Evolutionary conservation across 805 yeast species (phyloP), one percentile per base, ranked within the genome.

Genomic region (Tetrapisispora phaffii): DNA sequence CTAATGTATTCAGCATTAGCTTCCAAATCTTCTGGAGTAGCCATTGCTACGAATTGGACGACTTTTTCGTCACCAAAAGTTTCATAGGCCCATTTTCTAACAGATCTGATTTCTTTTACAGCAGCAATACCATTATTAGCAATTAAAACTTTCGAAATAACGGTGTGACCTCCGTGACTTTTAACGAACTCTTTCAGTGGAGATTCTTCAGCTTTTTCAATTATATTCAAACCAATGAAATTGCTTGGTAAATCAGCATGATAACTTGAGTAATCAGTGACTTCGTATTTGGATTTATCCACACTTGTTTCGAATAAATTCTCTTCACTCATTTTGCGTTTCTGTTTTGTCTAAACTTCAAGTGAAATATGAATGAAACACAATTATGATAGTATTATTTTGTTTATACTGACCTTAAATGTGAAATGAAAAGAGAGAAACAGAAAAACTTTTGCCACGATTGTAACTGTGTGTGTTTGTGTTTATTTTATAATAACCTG

Each of bases 111-210:
- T 71, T 93, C 97, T 67, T 93, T 93, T 48, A 93, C 99, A 40
- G 99, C 99, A 17, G 95, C 98, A 65, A 93, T 94, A 78, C 99
- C 99, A 64, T 93, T 93, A 68, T 94, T 94, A 48, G 99, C 97
- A 59, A 93, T 93, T 53, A 93, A 74, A 32, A 93, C 82, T 56
- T 80, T 82, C 45, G 82, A 75, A 58, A 93, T 87, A 40, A 93
- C 95, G 6, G 98, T 88, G 71, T 93, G 99, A 62, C 99, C 99
- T 45, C 85, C 86, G 59, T 84, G 85, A 42, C 76, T 72, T 56
- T 74, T 75, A 51, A 94, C 96, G 61, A 88, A 93, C 60, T 86
- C 90, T 54, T 84, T 84, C 44, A 90, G 79, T 12, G 68, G 68
- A 28, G 85, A 74, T n/a, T 85, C 82, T 56, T 85, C 87, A 20